Conservation (phyloP, 2,329 filamentous ascomycete species). For the Diaporthe citrichinensis region DNA sequence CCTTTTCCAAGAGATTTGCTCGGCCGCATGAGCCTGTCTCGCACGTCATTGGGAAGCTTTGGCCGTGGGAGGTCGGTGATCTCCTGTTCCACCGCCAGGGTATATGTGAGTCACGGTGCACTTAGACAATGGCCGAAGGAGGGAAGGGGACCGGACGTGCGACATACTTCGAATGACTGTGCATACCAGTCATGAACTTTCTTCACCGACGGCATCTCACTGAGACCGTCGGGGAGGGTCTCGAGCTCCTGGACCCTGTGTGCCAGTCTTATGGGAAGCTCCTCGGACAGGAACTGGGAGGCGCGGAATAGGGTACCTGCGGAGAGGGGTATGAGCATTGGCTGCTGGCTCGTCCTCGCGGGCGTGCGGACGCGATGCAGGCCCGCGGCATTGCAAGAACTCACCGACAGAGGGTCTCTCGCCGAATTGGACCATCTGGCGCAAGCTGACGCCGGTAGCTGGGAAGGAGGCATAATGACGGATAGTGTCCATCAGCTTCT, state of each 20-base stretch:
- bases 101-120: constrained; percentile 45
- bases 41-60: constrained; percentile 80
- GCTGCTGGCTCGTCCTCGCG: constrained; percentile 27
- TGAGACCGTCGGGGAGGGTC: constrained; percentile 93
- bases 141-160: constrained; percentile 65
- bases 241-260: constrained; percentile 96
- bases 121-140: neutral
- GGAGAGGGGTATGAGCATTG: constrained; percentile 33
- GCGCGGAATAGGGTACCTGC: constrained; percentile 95
- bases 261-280: constrained; percentile 95
- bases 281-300: constrained; percentile 97
- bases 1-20: constrained; percentile 70
- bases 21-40: constrained; percentile 82
- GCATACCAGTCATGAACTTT: constrained; percentile 99
- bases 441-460: constrained; percentile 93
- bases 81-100: constrained; percentile 71
- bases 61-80: constrained; percentile 90
- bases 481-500: constrained; percentile 96
- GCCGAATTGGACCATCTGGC: constrained; percentile 99
- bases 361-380: constrained; percentile 21
- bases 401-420: constrained; percentile 91
- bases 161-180: constrained; percentile 95
- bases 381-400: constrained; percentile 46
- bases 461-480: constrained; percentile 97
- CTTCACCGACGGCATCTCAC: constrained; percentile 97